A percentile compares a stretch with the other conserved stretches of the same genome.
phyloP scores from a whole-genome alignment of 768 basidiomycete species.

The Tylopilus intermedius region DNA sequence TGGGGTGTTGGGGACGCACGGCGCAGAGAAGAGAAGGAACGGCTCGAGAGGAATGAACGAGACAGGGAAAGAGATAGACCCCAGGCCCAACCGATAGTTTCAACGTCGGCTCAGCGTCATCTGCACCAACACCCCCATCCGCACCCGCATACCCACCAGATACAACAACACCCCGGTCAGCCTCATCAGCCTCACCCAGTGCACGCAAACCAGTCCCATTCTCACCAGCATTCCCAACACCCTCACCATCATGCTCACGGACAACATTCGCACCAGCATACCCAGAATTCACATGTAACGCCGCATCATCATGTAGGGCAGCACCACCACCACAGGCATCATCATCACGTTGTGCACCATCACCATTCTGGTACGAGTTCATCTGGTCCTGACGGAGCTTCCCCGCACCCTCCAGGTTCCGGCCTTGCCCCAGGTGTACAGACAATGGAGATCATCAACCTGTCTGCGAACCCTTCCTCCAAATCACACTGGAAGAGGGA shows the following conservation, averaged over 20 bases:
- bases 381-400: slow-evolving; percentile 25
- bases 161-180: slow-evolving; percentile 20
- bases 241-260: slow-evolving; percentile 19
- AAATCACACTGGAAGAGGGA: slow-evolving; percentile 40
- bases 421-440: slow-evolving; percentile 36
- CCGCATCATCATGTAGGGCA: slow-evolving; percentile 44
- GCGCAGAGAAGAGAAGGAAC: slow-evolving; percentile 35
- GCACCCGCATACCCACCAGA: slow-evolving; percentile 34
- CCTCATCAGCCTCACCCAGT: slow-evolving; percentile 25
- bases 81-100: slow-evolving; percentile 21
- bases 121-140: slow-evolving; percentile 31
- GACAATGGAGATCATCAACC: slow-evolving; percentile 49
- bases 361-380: slow-evolving; percentile 37
- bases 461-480: slow-evolving; percentile 32
- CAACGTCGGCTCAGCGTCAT: slow-evolving; percentile 28
- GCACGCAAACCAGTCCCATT: slow-evolving; percentile 28
- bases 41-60: slow-evolving; percentile 20
- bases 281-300: slow-evolving; percentile 32
- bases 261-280: slow-evolving; percentile 32
- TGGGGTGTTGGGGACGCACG: slow-evolving; percentile 32
- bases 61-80: slow-evolving; percentile 30
- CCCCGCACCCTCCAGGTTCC: slow-evolving; percentile 33
- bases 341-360: slow-evolving; percentile 44
- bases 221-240: slow-evolving; percentile 34
- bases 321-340: slow-evolving; percentile 45